Percentiles rank a stretch among this genome's conserved stretches.
Conservation (phyloP, 2,329 filamentous ascomycete species). For the Nigrospora osmanthi region DNA sequence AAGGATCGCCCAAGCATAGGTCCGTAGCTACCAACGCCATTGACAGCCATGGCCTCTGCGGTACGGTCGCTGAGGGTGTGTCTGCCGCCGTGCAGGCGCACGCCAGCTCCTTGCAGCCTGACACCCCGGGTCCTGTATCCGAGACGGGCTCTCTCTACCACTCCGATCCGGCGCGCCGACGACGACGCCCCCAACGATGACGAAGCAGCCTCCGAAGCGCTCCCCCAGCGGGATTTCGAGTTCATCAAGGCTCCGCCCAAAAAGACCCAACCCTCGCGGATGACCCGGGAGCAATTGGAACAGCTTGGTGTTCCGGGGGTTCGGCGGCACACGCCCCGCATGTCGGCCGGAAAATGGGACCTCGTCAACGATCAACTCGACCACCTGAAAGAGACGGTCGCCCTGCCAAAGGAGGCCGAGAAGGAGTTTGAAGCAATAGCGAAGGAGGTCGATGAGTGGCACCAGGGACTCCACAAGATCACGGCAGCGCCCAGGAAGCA, state of each 20-base stretch:
- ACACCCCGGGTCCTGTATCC: conserved; percentile 12
- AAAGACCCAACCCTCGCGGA: too few species aligned
- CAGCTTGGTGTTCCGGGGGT: too few species aligned
- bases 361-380: background rate
- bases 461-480: conserved; percentile 14
- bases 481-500: background rate
- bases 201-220: conserved; percentile 4
- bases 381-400: conserved; percentile 3
- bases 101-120: conserved; percentile 9
- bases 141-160: conserved; percentile 19
- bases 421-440: conserved; percentile 19
- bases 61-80: conserved; percentile 31
- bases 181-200: conserved; percentile 7
- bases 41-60: conserved; percentile 29
- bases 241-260: too few species aligned
- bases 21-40: conserved; percentile 5
- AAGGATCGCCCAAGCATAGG: too few species aligned
- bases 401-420: conserved; percentile 20
- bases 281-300: too few species aligned
- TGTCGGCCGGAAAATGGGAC: background rate
- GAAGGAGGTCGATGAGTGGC: conserved; percentile 14
- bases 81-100: conserved; percentile 24
- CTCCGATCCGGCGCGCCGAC: conserved; percentile 10
- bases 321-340: background rate
- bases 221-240: background rate